These are phyloP conservation scores for Bauhinia variegata DNA, from an alignment of 306 rosid species.

Conservation along the genomic window DNA sequence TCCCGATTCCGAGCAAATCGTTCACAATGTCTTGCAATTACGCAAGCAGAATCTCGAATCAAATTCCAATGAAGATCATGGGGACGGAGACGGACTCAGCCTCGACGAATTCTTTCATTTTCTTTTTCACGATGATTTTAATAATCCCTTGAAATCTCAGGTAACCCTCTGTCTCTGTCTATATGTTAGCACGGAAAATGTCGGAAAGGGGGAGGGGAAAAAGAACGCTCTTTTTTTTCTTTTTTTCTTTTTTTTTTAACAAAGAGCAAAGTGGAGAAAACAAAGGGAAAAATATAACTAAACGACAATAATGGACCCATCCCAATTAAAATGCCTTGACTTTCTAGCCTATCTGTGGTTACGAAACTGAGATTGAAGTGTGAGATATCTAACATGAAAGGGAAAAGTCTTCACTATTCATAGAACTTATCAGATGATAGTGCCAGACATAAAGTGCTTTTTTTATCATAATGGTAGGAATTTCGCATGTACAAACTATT, in stretches of 20 bases:
- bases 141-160: conserved; percentile 60
- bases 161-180: conserved; percentile 29
- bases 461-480: background rate
- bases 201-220: background rate
- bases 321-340: background rate
- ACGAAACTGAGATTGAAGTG: too few species aligned
- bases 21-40: conserved; percentile 38
- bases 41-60: conserved; percentile 29
- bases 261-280: background rate
- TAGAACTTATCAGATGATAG: background rate
- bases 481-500: background rate
- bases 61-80: background rate
- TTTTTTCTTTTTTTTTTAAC: background rate
- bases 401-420: background rate
- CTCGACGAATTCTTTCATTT: conserved; percentile 67
- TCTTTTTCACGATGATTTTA: conserved; percentile 57
- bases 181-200: conserved; percentile 7
- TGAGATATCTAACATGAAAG: conserved; percentile 3
- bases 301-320: background rate
- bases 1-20: conserved; percentile 44
- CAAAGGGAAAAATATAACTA: background rate
- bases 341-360: too few species aligned
- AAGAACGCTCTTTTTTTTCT: too few species aligned
- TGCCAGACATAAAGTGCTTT: background rate
- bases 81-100: conserved; percentile 26